A percentile compares a stretch with the other conserved stretches of the same genome.
Conservation (phyloP, 1,139 yeast genomes). For the Scheffersomyces segobiensis region DNA sequence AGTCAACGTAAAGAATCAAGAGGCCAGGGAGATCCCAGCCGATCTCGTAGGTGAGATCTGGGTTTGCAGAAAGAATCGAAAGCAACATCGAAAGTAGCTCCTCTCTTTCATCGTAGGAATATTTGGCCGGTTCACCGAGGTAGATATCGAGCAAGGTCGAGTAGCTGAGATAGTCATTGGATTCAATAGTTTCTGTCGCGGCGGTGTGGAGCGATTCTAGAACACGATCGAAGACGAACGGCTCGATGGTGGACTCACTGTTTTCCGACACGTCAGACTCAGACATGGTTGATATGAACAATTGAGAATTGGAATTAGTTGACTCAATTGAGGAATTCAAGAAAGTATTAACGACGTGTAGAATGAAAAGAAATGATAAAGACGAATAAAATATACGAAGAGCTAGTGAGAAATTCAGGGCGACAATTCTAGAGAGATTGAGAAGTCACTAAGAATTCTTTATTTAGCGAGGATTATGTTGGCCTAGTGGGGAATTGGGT, state of each 20-base stretch:
- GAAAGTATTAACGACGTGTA: background rate
- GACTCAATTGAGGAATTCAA: background rate
- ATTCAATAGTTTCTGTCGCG: conserved; percentile 38
- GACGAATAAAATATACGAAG: background rate
- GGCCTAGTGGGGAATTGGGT: background rate
- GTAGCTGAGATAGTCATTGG: conserved; percentile 67
- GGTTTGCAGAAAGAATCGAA: conserved; percentile 41
- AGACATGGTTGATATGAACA: conserved; percentile 5
- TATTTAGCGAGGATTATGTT: background rate
- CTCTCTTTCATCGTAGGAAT: conserved; percentile 50
- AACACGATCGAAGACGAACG: conserved; percentile 27
- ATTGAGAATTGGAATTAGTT: background rate
- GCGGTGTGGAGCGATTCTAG: conserved; percentile 32
- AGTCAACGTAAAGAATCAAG: conserved; percentile 48
- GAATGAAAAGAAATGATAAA: background rate
- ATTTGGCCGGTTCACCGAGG: conserved; percentile 46
- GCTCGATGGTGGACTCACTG: conserved; percentile 28
- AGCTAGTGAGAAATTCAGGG: background rate
- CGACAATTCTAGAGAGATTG: background rate
- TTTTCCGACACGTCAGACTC: conserved; percentile 12
- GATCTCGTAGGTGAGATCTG: conserved; percentile 59
- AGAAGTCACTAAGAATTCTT: background rate
- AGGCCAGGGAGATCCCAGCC: conserved; percentile 88
- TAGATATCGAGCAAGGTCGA: conserved; percentile 69
- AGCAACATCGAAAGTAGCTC: conserved; percentile 36